phyloP scores from a whole-genome alignment of 2,329 filamentous ascomycete genomes.

The Orbilia blumenaviensis region DNA sequence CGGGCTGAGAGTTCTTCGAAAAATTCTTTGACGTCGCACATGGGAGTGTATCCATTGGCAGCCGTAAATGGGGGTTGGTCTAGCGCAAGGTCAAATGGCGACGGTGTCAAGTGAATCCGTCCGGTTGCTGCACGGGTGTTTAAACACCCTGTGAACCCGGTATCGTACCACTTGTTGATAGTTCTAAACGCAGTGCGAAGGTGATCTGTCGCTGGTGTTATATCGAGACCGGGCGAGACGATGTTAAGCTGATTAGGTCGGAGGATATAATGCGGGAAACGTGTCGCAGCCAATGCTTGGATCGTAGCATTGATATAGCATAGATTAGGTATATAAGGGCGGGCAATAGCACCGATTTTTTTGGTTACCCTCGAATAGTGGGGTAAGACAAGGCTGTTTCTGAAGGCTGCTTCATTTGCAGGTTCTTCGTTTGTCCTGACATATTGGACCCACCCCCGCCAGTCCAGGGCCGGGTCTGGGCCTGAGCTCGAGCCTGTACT shows the following conservation, averaged over 20 bases:
- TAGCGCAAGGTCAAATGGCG: not conserved
- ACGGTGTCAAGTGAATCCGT: not conserved
- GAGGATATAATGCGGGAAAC: slow-evolving; percentile 1
- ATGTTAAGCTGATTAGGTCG: not conserved
- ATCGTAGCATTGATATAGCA: slow-evolving; percentile 31
- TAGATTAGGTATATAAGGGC: not conserved
- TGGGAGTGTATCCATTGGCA: not conserved
- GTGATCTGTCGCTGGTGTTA: not conserved
- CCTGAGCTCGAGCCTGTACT: not conserved
- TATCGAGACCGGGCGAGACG: too few relatives aligned
- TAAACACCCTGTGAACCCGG: not conserved
- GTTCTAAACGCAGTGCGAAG: not conserved
- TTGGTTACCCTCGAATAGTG: not conserved
- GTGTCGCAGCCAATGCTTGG: slow-evolving; percentile 17
- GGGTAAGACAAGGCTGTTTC: not conserved
- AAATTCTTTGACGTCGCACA: slow-evolving; percentile 24
- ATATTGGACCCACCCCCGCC: not conserved
- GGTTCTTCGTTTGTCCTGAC: not conserved
- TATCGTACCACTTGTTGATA: not conserved
- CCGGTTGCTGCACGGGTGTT: not conserved
- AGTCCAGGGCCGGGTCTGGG: not conserved
- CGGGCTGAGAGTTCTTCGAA: not conserved
- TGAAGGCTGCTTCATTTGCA: not conserved
- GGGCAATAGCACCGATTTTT: slow-evolving; percentile 17
- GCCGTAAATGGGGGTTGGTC: not conserved